Percentiles rank a stretch among this genome's conserved stretches.
phyloP scores from a whole-genome alignment of 129 eudicot species.

The Chrysanthemum seticuspe region DNA sequence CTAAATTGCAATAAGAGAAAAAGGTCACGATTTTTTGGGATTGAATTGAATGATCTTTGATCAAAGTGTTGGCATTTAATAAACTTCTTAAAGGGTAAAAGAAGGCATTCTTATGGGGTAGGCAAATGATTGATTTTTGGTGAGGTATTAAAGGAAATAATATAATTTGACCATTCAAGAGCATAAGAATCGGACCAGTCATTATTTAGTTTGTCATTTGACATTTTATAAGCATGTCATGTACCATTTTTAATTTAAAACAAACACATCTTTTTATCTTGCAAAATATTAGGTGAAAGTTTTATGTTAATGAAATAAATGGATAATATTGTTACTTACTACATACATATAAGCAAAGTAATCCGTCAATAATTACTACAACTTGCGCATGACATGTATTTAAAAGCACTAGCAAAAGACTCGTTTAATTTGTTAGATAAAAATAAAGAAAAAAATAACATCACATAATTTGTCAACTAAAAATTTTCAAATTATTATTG shows the following conservation, averaged over 20 bases:
- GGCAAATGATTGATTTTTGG: conserved; percentile 5
- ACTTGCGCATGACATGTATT: no score
- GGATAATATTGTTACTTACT: neutral
- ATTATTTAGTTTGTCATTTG: neutral
- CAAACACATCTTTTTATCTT: neutral
- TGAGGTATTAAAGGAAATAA: conserved; percentile 23
- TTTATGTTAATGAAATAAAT: neutral
- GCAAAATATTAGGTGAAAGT: neutral
- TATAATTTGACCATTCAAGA: conserved; percentile 19
- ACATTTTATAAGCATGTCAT: neutral
- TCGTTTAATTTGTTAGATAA: no score
- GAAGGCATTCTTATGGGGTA: neutral
- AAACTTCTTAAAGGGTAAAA: conserved; percentile 11
- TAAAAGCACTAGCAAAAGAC: no score
- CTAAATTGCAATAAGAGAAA: neutral
- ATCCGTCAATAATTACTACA: no score
- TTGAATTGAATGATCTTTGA: conserved; percentile 9
- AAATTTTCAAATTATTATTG: no score
- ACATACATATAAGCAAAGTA: no score
- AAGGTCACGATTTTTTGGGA: neutral
- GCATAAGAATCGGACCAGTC: conserved; percentile 2
- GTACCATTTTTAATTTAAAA: neutral
- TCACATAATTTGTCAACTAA: no score
- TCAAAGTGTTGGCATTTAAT: conserved; percentile 11
- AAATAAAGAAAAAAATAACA: no score